These are phyloP conservation scores for Bacterosira constricta DNA, from an alignment of 108 stramenopile genomes.

Conservation along the genomic window DNA sequence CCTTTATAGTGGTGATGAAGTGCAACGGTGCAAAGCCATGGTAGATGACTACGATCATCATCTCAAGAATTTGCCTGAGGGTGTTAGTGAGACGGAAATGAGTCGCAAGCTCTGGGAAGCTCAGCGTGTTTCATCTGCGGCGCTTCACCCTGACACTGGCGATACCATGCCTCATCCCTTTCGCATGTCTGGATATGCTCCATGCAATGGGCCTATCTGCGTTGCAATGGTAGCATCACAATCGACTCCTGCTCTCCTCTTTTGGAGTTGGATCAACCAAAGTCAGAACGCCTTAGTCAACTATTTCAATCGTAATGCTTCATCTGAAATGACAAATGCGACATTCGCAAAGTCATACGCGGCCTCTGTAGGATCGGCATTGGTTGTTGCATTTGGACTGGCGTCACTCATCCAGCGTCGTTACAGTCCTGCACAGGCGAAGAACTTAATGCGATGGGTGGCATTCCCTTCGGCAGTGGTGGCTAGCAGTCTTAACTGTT, in stretches of 20 bases:
- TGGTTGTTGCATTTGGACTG: constrained; percentile 83
- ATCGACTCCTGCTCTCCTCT: constrained; percentile 56
- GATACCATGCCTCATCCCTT: constrained; percentile 79
- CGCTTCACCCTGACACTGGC: constrained; percentile 93
- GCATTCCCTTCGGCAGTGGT: constrained; percentile 87
- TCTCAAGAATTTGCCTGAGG: constrained; percentile 16
- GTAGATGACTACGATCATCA: constrained; percentile 39
- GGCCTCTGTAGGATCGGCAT: constrained; percentile 80
- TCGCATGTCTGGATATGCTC: constrained; percentile 80
- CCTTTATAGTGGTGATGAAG: constrained; percentile 55
- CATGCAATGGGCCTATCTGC: constrained; percentile 75
- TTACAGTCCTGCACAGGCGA: constrained; percentile 59
- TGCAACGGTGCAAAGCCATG: constrained; percentile 44
- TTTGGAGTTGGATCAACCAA: constrained; percentile 85
- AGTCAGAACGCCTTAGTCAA: constrained; percentile 78
- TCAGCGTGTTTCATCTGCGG: constrained; percentile 60
- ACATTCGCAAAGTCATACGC: constrained; percentile 83
- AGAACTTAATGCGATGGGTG: constrained; percentile 72
- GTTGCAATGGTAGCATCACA: constrained; percentile 60
- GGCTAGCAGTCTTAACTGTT: constrained; percentile 86
- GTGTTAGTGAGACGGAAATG: constrained; percentile 28
- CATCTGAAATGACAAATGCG: constrained; percentile 75
- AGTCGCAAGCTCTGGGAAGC: constrained; percentile 45
- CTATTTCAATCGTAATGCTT: constrained; percentile 88
- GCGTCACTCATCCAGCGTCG: constrained; percentile 69